Evolutionary conservation across 1,284 basidiomycete species (phyloP).

Genomic region (Volvariella volvacea): DNA sequence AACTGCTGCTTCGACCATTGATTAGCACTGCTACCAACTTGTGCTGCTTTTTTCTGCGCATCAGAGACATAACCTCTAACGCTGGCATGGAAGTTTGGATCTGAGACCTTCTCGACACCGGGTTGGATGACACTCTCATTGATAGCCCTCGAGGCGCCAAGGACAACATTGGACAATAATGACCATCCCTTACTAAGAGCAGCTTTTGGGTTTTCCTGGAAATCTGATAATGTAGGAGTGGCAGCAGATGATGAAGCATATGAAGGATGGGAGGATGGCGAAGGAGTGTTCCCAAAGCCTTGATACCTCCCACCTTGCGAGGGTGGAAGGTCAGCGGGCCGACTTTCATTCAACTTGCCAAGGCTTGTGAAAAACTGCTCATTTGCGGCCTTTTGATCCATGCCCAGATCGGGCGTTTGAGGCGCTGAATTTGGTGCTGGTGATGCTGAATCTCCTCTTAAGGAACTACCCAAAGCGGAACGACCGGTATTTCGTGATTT

Average conservation of each 20-base stretch:
- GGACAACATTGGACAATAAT: conserved; percentile 69
- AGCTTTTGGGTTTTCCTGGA: conserved; percentile 72
- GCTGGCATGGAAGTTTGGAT: conserved; percentile 69
- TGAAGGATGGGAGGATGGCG: conserved; percentile 45
- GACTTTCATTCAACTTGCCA: conserved; percentile 64
- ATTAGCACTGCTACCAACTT: conserved; percentile 55
- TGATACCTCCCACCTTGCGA: conserved; percentile 82
- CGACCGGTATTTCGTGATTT: conserved; percentile 68
- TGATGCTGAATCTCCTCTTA: conserved; percentile 25
- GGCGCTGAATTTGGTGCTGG: conserved; percentile 48
- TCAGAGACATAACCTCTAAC: conserved; percentile 65
- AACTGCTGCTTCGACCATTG: conserved; percentile 67
- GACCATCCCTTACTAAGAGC: conserved; percentile 85
- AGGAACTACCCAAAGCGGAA: conserved; percentile 34
- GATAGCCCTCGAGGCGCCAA: conserved; percentile 67
- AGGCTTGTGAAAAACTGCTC: conserved; percentile 71
- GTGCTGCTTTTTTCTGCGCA: conserved; percentile 56
- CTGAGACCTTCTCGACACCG: conserved; percentile 67
- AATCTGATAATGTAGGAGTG: conserved; percentile 63
- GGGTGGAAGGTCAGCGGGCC: conserved; percentile 69
- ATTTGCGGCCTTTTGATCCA: conserved; percentile 66
- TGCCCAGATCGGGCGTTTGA: conserved; percentile 31
- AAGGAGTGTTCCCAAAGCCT: conserved; percentile 73
- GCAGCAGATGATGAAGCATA: conserved; percentile 63
- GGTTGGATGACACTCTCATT: conserved; percentile 78